Evolutionary conservation across 495 filamentous ascomycete species (phyloP), one percentile per base, ranked within the genome.

Genomic region (Echria macrotheca): DNA sequence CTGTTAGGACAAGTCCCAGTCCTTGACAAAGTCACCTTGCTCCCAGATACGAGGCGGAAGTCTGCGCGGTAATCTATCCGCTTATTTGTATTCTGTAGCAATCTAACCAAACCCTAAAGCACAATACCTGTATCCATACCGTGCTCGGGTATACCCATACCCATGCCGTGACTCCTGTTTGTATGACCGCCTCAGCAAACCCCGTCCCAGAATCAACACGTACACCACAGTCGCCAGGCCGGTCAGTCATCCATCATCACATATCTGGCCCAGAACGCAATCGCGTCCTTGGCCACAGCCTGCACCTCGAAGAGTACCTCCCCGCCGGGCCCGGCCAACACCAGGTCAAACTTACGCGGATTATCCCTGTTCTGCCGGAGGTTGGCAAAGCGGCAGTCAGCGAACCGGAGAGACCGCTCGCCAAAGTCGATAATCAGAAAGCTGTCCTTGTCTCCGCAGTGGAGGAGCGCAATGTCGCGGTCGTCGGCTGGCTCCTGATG

Each of bases 381-480:
- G 40, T 18, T 23, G 29, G 49, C 49, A 25, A 59, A 22, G 25
- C 36, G 2, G 22, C 53, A 37, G 7, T 52, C 54, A 2, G 55
- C 51, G 4, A 54, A 5, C 19, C 50, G 22, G 9, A 60, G 23
- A 4, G 9, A 9, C 15, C 51, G 15, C 22, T 18, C 7, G 1
- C 11, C 18, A 45, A 60, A 57, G 15, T 60, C 45, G 17, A 57
- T 38, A 35, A 60, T 45, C 32, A 54, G 25, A 41, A 60, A 57
- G 49, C 15, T 22, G 1, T 41, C 10, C 17, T 12, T 35, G 21
- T 46, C 44, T 6, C 44, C 18, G 26, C 8, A 47, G 29, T 41
- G 38, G 6, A 59, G 46, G 18, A 56, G 25, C 19, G 53, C 56
- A 3, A 59, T 32, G 14, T 59, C 53, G 10, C n/a, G 26, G 4